A percentile compares a stretch with the other conserved stretches of the same genome.
These are phyloP conservation scores for Pythium myriotylum DNA, from an alignment of 352 stramenopile genomes.

Conservation along the genomic window DNA sequence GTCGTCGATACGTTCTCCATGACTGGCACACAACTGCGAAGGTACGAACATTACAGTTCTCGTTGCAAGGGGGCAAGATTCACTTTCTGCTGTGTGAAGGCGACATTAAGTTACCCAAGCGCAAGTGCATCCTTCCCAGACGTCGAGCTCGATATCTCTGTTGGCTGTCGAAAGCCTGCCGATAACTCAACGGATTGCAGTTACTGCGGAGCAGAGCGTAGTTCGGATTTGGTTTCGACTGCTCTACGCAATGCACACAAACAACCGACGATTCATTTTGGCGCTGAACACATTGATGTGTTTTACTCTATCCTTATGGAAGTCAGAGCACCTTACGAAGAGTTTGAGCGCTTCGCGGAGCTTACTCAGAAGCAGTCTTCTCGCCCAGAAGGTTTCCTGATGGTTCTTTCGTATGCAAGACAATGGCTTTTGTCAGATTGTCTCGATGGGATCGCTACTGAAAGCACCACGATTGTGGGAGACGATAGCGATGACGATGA, in stretches of 20 bases:
- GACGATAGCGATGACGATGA: constrained; percentile 64
- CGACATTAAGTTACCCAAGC: constrained; percentile 75
- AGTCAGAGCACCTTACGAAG: constrained; percentile 85
- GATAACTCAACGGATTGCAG: constrained; percentile 15
- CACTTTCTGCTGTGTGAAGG: constrained; percentile 20
- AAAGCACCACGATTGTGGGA: constrained; percentile 12
- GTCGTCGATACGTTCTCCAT: constrained; percentile 82
- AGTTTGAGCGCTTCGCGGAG: constrained; percentile 72
- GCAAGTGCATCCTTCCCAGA: constrained; percentile 78
- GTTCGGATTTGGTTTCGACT: neutral
- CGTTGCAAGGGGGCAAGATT: no score
- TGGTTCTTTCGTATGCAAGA: constrained; percentile 84
- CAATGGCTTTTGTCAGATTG: constrained; percentile 85
- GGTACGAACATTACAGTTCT: constrained; percentile 30
- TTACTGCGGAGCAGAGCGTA: constrained; percentile 18
- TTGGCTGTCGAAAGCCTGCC: constrained; percentile 41
- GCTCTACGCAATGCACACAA: constrained; percentile 3
- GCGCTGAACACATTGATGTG: constrained; percentile 78
- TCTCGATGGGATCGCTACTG: constrained; percentile 51
- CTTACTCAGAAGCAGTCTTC: constrained; percentile 79
- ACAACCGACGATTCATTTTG: constrained; percentile 74
- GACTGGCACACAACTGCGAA: constrained; percentile 82
- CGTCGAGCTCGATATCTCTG: constrained; percentile 73
- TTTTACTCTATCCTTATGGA: constrained; percentile 87
- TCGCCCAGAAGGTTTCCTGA: constrained; percentile 80